Conservation (phyloP, 805 yeast genomes). For the Monosporozyma aerobia region DNA sequence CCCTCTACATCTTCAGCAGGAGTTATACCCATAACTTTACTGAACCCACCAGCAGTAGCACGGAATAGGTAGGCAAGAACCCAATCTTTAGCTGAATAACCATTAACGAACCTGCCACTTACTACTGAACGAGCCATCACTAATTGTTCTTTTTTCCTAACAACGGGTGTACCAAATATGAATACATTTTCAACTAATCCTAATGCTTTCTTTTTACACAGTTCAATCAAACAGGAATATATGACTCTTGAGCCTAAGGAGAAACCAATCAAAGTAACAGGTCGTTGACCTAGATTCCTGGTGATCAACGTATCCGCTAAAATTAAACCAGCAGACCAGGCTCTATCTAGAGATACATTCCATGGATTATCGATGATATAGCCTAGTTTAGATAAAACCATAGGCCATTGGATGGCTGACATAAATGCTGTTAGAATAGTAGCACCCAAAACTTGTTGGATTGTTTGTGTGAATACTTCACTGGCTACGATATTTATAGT, state of each 20-base stretch:
- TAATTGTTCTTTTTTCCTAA: slow-evolving; percentile 68
- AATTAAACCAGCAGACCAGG: slow-evolving; percentile 91
- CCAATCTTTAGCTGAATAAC: slow-evolving; percentile 91
- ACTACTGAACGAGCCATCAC: slow-evolving; percentile 76
- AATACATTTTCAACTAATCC: slow-evolving; percentile 86
- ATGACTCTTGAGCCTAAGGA: slow-evolving; percentile 89
- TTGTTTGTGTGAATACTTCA: slow-evolving; percentile 84
- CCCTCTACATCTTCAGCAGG: slow-evolving; percentile 56
- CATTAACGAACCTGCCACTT: slow-evolving; percentile 82
- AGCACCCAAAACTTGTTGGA: slow-evolving; percentile 90
- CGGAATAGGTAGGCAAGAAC: slow-evolving; percentile 87
- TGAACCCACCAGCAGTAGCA: slow-evolving; percentile 91
- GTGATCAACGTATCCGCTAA: slow-evolving; percentile 84
- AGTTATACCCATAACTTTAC: slow-evolving; percentile 84
- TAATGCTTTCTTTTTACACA: slow-evolving; percentile 75
- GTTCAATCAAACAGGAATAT: slow-evolving; percentile 77
- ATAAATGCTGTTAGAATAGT: slow-evolving; percentile 82
- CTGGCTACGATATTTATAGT: slow-evolving; percentile 89
- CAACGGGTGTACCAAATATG: slow-evolving; percentile 81
- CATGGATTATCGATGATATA: slow-evolving; percentile 93
- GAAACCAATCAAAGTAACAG: slow-evolving; percentile 86
- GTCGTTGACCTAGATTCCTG: slow-evolving; percentile 85
- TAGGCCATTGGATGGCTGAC: slow-evolving; percentile 88
- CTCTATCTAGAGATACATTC: slow-evolving; percentile 94
- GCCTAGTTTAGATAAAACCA: slow-evolving; percentile 81